Percentiles rank a stretch among this genome's conserved stretches.
Evolutionary conservation across 1,284 basidiomycete species (phyloP).

Genomic region (Fomitopsis schrenkii): DNA sequence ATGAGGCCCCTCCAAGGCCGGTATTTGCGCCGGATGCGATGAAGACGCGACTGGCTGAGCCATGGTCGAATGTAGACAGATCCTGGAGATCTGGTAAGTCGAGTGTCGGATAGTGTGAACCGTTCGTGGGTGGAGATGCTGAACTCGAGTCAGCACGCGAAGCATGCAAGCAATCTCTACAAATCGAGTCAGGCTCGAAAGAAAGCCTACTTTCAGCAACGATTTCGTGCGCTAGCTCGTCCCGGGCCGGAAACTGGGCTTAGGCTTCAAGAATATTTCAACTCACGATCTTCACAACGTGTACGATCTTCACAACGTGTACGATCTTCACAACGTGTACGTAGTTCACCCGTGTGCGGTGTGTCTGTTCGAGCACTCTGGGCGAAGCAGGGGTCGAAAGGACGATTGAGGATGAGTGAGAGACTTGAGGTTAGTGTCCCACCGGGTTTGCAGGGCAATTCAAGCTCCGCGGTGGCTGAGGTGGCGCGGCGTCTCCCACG

Average conservation of each 20-base stretch:
- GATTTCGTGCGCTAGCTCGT: background rate
- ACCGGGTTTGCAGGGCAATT: too few relatives aligned
- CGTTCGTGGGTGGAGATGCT: slow-evolving; percentile 11
- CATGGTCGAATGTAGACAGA: slow-evolving; percentile 19
- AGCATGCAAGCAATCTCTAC: slow-evolving; percentile 16
- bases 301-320: too few relatives aligned
- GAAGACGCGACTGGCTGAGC: slow-evolving; percentile 34
- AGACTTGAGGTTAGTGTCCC: too few relatives aligned
- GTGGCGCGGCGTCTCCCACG: too few relatives aligned
- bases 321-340: too few relatives aligned
- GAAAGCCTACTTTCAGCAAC: background rate
- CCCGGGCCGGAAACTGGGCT: background rate
- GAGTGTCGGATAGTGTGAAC: slow-evolving; percentile 1
- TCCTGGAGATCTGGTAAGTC: background rate
- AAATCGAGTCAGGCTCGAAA: slow-evolving; percentile 8
- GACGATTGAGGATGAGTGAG: too few relatives aligned
- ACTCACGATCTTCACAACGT: background rate
- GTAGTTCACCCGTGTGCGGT: too few relatives aligned
- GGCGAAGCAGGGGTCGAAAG: too few relatives aligned
- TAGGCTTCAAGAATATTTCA: background rate
- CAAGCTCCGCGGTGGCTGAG: too few relatives aligned
- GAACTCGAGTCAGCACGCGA: slow-evolving; percentile 19
- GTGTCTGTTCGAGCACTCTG: too few relatives aligned
- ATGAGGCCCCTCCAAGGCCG: slow-evolving; percentile 30
- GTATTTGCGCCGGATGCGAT: slow-evolving; percentile 31